Evolutionary conservation across 306 rosid genomes (phyloP), one percentile per base, ranked within the genome.

Genomic region (Vigna nakashimae): DNA sequence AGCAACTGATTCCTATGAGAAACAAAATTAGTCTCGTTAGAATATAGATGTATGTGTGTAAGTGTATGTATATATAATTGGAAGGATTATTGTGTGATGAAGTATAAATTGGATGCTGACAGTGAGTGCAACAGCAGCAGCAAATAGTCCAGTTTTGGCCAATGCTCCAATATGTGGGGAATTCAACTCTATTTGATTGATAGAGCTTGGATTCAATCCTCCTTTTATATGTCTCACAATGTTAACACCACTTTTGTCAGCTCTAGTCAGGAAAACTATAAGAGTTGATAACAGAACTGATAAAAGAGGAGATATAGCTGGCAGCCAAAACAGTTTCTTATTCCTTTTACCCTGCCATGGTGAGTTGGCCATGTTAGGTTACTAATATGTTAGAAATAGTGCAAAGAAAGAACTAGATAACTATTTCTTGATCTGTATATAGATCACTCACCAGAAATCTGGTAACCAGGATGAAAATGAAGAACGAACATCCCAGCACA

Each of bases 91-190:
- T 28, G 32, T 3, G 7, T 6, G 57, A 0, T 52, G 11, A n/a
- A n/a, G 57, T n/a, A 20, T 17, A 26, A 58, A 58, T 26, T 24
- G 9, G 65, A 36, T 22, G 13, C 79, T 16, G 11, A 91, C 97
- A 56, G 93, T 79, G 56, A 91, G 90, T 17, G 96, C 93, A 36
- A 91, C 85, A 42, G 82, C 42, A 17, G 92, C 93, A 42, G 74
- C 74, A 22, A 89, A 57, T 24, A 89, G 83, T 73, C 90, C 88
- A 55, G 82, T 74, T 82, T 86, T 91, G 36, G 78, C 87, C 73
- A 88, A 69, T 55, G 79, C 85, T 56, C 88, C 85, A 60, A 82
- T 53, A 34, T 62, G 71, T 8, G 86, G 92, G 73, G 84, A 18
- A 2, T 75, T 59, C 18, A 59, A 28, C 18, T 59, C 40, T 5